These are phyloP conservation scores for Coemansia sp. DNA, from an alignment of 192 early-diverging fungal species.

Conservation along the genomic window DNA sequence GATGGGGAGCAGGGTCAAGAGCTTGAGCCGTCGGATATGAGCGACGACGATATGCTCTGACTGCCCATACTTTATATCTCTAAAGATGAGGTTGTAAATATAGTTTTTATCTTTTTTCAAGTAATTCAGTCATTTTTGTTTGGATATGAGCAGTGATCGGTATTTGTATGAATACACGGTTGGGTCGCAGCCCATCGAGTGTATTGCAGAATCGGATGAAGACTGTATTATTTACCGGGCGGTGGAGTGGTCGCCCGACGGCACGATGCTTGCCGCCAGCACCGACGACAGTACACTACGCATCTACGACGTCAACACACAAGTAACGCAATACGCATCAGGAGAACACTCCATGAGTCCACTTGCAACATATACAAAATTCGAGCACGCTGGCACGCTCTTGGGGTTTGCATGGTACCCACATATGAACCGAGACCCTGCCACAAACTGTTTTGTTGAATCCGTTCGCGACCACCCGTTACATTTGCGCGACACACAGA, in stretches of 20 bases:
- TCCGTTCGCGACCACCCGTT: conserved; percentile 75
- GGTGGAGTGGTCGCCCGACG: conserved; percentile 50
- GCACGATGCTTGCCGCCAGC: conserved; percentile 25
- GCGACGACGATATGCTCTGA: conserved; percentile 22
- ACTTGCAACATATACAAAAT: not conserved
- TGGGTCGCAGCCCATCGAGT: not conserved
- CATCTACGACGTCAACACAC: conserved; percentile 14
- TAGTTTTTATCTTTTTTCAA: conserved; percentile 5
- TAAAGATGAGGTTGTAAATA: not conserved
- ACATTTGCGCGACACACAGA: conserved; percentile 67
- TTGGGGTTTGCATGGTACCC: conserved; percentile 45
- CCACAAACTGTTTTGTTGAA: conserved; percentile 62
- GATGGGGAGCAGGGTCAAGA: conserved; percentile 8
- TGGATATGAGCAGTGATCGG: not conserved
- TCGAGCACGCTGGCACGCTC: conserved; percentile 23
- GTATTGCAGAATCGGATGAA: conserved; percentile 17
- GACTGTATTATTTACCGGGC: conserved; percentile 9
- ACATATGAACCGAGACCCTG: conserved; percentile 48
- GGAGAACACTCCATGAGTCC: not conserved
- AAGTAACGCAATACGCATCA: conserved; percentile 7
- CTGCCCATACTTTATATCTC: not conserved
- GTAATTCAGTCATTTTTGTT: not conserved
- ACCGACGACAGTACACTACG: conserved; percentile 29
- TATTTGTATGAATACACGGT: conserved; percentile 23
- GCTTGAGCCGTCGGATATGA: conserved; percentile 18